Evolutionary conservation across 2,329 filamentous ascomycete species (phyloP).

Genomic region (Cordyceps cicadae): DNA sequence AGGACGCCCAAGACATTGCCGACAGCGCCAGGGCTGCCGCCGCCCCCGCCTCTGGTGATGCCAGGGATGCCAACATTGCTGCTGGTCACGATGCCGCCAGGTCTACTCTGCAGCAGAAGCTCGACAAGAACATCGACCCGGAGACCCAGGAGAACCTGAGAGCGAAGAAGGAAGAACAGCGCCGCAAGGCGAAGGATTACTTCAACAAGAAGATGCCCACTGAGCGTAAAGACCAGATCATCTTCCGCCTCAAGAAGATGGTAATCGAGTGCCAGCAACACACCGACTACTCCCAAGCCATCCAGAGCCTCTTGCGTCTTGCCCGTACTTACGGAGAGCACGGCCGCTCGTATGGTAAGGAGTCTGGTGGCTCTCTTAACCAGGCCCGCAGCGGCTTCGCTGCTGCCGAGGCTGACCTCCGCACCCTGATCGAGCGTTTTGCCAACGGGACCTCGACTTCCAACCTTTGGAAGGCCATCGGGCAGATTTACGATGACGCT

Average conservation of each 20-base stretch:
- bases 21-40: slow-evolving; percentile 51
- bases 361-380: slow-evolving; percentile 61
- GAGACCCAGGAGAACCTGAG: slow-evolving; percentile 48
- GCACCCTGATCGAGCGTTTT: slow-evolving; percentile 86
- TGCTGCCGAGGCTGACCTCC: slow-evolving; percentile 64
- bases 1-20: slow-evolving; percentile 54
- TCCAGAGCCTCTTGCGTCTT: slow-evolving; percentile 74
- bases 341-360: slow-evolving; percentile 54
- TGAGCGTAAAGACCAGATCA: slow-evolving; percentile 84
- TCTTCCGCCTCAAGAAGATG: slow-evolving; percentile 96
- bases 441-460: slow-evolving; percentile 88
- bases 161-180: slow-evolving; percentile 35
- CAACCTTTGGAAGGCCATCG: slow-evolving; percentile 76
- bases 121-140: slow-evolving; percentile 56
- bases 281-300: slow-evolving; percentile 85
- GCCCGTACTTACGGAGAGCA: slow-evolving; percentile 81
- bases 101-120: slow-evolving; percentile 46
- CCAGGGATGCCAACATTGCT: slow-evolving; percentile 44
- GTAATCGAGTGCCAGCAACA: slow-evolving; percentile 93
- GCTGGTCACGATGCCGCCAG: slow-evolving; percentile 26
- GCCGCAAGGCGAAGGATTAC: slow-evolving; percentile 58
- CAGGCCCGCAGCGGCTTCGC: slow-evolving; percentile 61
- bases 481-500: slow-evolving; percentile 77
- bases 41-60: slow-evolving; percentile 33
- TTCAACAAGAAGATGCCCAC: slow-evolving; percentile 79